Evolutionary conservation across 192 early-diverging fungal species (phyloP).

Genomic region (Radiomyces spectabilis): DNA sequence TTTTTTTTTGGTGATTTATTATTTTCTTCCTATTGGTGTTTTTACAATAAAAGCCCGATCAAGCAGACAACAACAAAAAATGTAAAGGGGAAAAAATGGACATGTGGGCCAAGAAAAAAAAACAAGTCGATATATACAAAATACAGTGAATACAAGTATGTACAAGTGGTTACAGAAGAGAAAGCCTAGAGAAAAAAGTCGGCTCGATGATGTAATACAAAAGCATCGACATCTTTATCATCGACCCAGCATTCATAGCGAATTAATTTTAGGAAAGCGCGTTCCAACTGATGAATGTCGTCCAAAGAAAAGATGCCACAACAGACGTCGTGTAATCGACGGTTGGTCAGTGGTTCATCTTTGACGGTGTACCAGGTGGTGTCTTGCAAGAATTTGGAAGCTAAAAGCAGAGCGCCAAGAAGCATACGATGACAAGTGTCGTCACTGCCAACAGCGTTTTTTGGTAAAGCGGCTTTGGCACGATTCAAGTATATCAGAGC

Average conservation of each 20-base stretch:
- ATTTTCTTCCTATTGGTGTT: too few species aligned
- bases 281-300: conserved; percentile 21
- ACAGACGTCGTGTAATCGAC: conserved; percentile 19
- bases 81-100: too few species aligned
- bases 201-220: conserved; percentile 8
- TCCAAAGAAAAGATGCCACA: conserved; percentile 16
- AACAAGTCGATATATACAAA: not conserved
- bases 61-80: too few species aligned
- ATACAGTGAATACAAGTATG: conserved; percentile 1
- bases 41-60: too few species aligned
- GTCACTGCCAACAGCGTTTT: conserved; percentile 18
- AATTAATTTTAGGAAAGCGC: conserved; percentile 15
- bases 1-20: too few species aligned
- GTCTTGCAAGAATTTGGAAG: conserved; percentile 19
- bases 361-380: not conserved
- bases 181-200: conserved; percentile 10
- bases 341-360: conserved; percentile 11
- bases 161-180: not conserved
- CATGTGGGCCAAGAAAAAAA: too few species aligned
- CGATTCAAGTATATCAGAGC: conserved; percentile 22
- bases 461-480: conserved; percentile 17
- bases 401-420: conserved; percentile 19
- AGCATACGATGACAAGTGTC: conserved; percentile 26
- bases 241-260: conserved; percentile 16
- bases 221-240: conserved; percentile 7